Base-by-base conservation (phyloP, 2,329 filamentous ascomycete species). In the Talaromyces verruculosus region DNA sequence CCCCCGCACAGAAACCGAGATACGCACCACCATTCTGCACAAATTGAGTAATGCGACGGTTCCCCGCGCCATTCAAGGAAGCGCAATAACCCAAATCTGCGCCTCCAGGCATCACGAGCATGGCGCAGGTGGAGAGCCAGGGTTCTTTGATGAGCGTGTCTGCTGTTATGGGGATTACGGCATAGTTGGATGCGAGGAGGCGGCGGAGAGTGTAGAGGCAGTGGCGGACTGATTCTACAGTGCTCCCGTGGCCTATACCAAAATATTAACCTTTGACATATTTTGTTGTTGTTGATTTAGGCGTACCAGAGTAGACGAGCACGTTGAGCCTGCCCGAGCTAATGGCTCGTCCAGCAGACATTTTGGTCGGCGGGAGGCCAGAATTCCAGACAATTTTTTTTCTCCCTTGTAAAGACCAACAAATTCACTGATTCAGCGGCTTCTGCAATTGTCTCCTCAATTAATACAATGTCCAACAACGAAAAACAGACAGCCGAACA, bases 61-160 rank as follows among this genome's bases (percentile, higher is more conserved):
- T 99, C 1, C 94, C 95, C 62, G 88, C 84, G 41, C 95, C 95
- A 76, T 98, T 95, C 69, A 99, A 85, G 2, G 88, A 88, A 33
- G 91, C 88, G 77, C 93, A 96, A 78, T 97, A 99, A 60, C 91
- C 92, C 61, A 96, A 84, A 75, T 99, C 95, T n/a, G 92, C 94
- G 37, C 95, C 95, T 25, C 95, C 95, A 1, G 95, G 95, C 62
- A 99, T 88, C 1, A 98, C 93, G 6, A 99, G 85, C 10, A 98
- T 85, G 0, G 93, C 92, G 76, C 94, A 98, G 1, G 92, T 90
- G 2, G 90, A 82, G 0, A 88, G 85, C 95, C 95, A 99, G 13
- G 95, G 95, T 77, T 99, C 95, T 70, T 93, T 93, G 73, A 97
- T 83, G 65, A 99, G 83, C 69, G 90, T 88, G 6, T 89, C 84